Percentiles rank a stretch among this genome's conserved stretches.
phyloP scores from a whole-genome alignment of 306 rosid species.

The Quercus gilva region DNA sequence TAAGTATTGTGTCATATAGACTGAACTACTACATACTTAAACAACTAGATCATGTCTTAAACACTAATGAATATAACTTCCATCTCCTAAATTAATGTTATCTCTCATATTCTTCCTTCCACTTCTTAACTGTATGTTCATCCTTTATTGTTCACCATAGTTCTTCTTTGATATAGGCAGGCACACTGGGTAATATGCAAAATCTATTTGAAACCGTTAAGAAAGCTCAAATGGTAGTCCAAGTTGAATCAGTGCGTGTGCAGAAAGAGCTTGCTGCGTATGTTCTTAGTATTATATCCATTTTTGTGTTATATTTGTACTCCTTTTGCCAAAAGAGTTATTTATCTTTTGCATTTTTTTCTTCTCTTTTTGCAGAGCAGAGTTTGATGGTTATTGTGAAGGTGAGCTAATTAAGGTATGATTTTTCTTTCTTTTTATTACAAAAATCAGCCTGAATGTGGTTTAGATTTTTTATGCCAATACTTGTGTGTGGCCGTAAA shows the following conservation, averaged over 20 bases:
- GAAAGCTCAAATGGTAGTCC: constrained; percentile 86
- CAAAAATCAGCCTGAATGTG: background rate
- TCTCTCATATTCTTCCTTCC: too few relatives aligned
- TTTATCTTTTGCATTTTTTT: background rate
- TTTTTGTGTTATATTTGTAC: background rate
- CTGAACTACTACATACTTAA: too few relatives aligned
- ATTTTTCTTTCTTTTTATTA: background rate
- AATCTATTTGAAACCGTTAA: constrained; percentile 75
- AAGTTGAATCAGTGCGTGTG: constrained; percentile 75
- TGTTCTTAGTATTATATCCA: constrained; percentile 22
- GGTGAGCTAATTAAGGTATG: constrained; percentile 75
- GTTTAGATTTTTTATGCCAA: background rate
- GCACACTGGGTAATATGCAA: constrained; percentile 74
- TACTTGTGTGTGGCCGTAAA: background rate
- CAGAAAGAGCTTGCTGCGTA: constrained; percentile 84
- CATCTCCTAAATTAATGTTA: too few relatives aligned
- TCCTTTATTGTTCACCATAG: too few relatives aligned
- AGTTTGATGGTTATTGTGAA: constrained; percentile 85
- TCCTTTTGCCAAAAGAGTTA: too few relatives aligned
- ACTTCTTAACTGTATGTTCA: too few relatives aligned
- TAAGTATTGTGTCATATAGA: background rate
- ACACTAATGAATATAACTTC: too few relatives aligned
- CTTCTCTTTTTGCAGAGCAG: constrained; percentile 54
- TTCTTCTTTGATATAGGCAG: constrained; percentile 40
- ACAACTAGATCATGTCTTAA: background rate